Conservation (phyloP, 2,329 filamentous ascomycete genomes). For the Stemphylium vesicarium region DNA sequence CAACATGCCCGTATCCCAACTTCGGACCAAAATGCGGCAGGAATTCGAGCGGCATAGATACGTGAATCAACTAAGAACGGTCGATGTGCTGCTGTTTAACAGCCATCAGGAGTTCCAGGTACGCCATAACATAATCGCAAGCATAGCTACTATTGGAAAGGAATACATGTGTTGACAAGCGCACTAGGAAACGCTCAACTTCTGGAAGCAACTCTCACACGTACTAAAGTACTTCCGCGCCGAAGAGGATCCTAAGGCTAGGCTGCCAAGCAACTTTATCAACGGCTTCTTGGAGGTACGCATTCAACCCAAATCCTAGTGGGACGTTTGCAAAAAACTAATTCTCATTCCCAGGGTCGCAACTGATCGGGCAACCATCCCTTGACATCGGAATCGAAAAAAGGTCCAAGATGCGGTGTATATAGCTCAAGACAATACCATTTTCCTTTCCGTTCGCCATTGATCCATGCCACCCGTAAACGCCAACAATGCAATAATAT, state of each 20-base stretch:
- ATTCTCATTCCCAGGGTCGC: constrained; percentile 41
- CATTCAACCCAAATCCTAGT: not conserved
- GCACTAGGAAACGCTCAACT: constrained; percentile 92
- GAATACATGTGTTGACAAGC: constrained; percentile 2
- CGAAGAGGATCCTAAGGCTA: constrained; percentile 78
- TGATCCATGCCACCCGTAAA: constrained; percentile 28
- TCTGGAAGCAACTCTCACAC: constrained; percentile 96
- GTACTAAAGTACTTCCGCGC: constrained; percentile 96
- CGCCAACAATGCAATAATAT: constrained; percentile 41
- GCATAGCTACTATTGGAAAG: not conserved
- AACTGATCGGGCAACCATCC: constrained; percentile 36
- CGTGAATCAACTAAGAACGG: constrained; percentile 83
- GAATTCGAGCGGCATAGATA: constrained; percentile 97
- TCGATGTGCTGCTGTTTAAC: constrained; percentile 89
- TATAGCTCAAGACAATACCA: constrained; percentile 46
- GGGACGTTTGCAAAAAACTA: not conserved
- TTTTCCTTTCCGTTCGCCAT: constrained; percentile 42
- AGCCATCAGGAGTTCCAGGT: constrained; percentile 96
- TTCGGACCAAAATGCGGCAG: constrained; percentile 93
- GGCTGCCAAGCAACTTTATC: constrained; percentile 89
- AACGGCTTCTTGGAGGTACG: constrained; percentile 91
- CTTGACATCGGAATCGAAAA: constrained; percentile 10
- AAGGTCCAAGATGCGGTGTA: constrained; percentile 36
- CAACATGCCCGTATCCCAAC: constrained; percentile 81
- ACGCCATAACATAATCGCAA: constrained; percentile 19